These are phyloP conservation scores for Bacterosira constricta DNA, from an alignment of 108 stramenopile species.

Conservation along the genomic window DNA sequence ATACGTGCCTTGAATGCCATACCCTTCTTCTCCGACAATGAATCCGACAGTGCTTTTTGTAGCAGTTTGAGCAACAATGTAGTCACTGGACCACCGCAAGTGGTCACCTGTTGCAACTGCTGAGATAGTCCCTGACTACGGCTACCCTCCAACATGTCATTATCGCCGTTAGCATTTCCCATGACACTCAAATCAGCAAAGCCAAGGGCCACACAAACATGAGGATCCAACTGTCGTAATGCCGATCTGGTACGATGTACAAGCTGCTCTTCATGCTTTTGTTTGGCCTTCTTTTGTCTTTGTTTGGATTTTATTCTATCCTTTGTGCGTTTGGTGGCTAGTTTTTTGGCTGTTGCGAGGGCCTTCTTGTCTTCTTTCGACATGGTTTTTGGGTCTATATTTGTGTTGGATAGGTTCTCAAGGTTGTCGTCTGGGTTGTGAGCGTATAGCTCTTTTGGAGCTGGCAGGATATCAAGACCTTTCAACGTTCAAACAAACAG, in stretches of 20 bases:
- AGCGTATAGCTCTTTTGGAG: conserved; percentile 28
- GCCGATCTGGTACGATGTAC: conserved; percentile 22
- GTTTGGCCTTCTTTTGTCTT: conserved; percentile 25
- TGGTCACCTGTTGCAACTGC: conserved; percentile 12
- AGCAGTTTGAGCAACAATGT: conserved; percentile 37
- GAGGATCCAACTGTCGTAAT: conserved; percentile 40
- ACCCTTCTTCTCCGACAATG: conserved; percentile 26
- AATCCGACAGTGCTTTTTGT: conserved; percentile 19
- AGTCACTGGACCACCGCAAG: conserved; percentile 26
- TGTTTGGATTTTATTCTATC: conserved; percentile 36
- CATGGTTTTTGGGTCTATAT: conserved; percentile 9
- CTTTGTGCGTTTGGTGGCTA: conserved; percentile 21
- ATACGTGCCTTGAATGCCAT: conserved; percentile 8
- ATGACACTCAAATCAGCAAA: conserved; percentile 38
- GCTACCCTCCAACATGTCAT: no score
- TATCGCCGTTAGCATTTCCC: neutral
- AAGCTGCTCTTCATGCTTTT: conserved; percentile 41
- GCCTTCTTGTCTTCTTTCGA: conserved; percentile 43
- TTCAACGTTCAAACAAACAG: neutral
- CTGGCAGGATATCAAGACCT: conserved; percentile 32
- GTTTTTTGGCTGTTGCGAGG: conserved; percentile 19
- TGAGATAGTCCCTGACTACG: conserved; percentile 32
- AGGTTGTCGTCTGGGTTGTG: neutral
- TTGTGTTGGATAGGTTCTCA: neutral
- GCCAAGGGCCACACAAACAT: conserved; percentile 49